Base-by-base conservation (phyloP, 2,329 filamentous ascomycete species). In the Penicillium sp. region DNA sequence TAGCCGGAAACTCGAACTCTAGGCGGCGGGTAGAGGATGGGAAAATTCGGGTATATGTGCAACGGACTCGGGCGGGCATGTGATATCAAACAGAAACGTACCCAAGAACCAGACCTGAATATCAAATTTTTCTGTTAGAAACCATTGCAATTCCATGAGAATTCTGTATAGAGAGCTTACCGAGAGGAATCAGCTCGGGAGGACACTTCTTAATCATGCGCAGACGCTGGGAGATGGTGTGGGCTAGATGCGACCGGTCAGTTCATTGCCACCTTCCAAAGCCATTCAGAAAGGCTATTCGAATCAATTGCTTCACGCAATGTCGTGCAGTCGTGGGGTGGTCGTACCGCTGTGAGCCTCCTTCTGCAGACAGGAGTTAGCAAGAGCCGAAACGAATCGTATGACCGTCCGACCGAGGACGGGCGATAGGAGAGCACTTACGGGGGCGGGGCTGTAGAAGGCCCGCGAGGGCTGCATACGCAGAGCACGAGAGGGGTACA, bases 141-240 rank as follows among this genome's bases (percentile, higher is more conserved):
- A 62, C 55, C 56, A 59, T 45, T 64, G 11, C 10, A 47, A 41
- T 54, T 48, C 45, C 49, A 39, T 45, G 63, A 14, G 17, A n/a
- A 15, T 34, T 42, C 38, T 1, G 43, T 52, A 56, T 55, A 51
- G 20, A 59, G 45, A 53, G 82, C 87, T 78, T 88, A 96, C 93
- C 93, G 71, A 99, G 89, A 74, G 95, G 95, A 71, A 93, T 87
- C 86, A 99, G 85, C 85, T 99, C 95, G 70, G 92, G 88, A 69
- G 95, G 95, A 75, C 98, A 90, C 81, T 88, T 88, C 86, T 90
- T 93, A 75, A 97, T 84, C 76, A 88, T 89, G 77, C 93, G 90
- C 73, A 99, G 84, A 77, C 94, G 91, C 84, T 98, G 95, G 68
- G 94, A 96, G 80, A 98, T 88, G 73, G 94, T 97, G 83, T 98